Evolutionary conservation across 352 stramenopile genomes (phyloP).

Genomic region (Phytophthora macrochlamydospora): DNA sequence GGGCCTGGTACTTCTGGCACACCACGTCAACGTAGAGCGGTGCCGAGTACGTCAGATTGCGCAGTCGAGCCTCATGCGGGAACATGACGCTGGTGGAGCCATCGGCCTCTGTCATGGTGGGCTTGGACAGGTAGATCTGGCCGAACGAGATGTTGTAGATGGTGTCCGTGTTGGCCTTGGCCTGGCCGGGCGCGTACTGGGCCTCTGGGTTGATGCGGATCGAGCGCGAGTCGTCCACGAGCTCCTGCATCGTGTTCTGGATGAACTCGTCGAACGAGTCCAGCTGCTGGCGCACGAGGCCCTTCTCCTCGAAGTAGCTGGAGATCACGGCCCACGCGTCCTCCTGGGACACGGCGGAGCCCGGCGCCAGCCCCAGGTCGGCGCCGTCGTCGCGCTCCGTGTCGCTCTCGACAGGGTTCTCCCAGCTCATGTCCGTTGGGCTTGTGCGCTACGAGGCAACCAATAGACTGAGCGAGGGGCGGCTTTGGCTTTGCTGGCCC

Average conservation of each 20-base stretch:
- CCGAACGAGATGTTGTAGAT: slow-evolving; percentile 97
- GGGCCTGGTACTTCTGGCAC: slow-evolving; percentile 91
- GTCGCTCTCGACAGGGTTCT: slow-evolving; percentile 70
- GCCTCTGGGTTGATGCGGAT: slow-evolving; percentile 97
- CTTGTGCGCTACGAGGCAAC: slow-evolving; percentile 13
- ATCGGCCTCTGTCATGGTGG: slow-evolving; percentile 97
- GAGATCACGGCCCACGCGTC: slow-evolving; percentile 99
- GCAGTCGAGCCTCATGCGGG: slow-evolving; percentile 97
- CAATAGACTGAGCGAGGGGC: slow-evolving; percentile 28
- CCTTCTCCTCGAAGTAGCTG: slow-evolving; percentile 99
- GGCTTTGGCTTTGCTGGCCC: neutral
- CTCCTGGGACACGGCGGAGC: slow-evolving; percentile 96
- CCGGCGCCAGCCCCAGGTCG: slow-evolving; percentile 53
- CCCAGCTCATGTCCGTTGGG: slow-evolving; percentile 60
- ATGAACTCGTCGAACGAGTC: slow-evolving; percentile 99
- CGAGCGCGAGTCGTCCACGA: slow-evolving; percentile 97
- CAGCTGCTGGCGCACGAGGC: slow-evolving; percentile 99
- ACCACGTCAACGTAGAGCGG: slow-evolving; percentile 98
- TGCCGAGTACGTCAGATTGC: slow-evolving; percentile 99
- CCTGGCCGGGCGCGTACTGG: slow-evolving; percentile 95
- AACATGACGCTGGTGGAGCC: slow-evolving; percentile 98
- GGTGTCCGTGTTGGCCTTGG: slow-evolving; percentile 91
- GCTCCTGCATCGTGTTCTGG: slow-evolving; percentile 99
- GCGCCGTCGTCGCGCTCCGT: slow-evolving; percentile 45
- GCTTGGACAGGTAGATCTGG: slow-evolving; percentile 98